Conservation (phyloP, 495 filamentous ascomycete species). For the Aspergillus kassunensis region DNA sequence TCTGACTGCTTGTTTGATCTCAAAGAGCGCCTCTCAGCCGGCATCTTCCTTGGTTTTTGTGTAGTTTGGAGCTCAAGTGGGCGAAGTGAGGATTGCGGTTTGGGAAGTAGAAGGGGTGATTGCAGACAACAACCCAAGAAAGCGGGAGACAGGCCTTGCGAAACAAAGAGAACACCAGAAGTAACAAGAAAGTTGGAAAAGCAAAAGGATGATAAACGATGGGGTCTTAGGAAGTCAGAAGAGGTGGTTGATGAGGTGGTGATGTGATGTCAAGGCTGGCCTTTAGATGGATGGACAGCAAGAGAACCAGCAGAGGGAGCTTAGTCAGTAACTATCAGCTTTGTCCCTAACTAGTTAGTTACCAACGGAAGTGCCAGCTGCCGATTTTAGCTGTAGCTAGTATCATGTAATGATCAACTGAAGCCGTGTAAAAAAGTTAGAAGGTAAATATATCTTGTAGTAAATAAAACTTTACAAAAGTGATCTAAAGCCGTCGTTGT, state of each 20-base stretch:
- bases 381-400: neutral
- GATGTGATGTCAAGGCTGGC: conserved; percentile 47
- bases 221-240: conserved; percentile 12
- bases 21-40: conserved; percentile 53
- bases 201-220: conserved; percentile 19
- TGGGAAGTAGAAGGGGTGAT: conserved; percentile 27
- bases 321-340: conserved; percentile 32
- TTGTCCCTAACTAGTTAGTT: conserved; percentile 14
- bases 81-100: conserved; percentile 26
- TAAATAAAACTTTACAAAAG: no score
- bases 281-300: conserved; percentile 32
- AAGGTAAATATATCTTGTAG: no score
- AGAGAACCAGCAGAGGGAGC: conserved; percentile 34
- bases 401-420: no score
- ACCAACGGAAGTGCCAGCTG: conserved; percentile 22
- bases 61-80: conserved; percentile 34
- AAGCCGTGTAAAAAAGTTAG: neutral
- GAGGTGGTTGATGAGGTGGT: conserved; percentile 39
- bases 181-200: conserved; percentile 17
- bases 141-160: conserved; percentile 14
- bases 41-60: conserved; percentile 41
- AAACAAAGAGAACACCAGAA: conserved; percentile 15
- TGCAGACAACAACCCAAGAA: conserved; percentile 12
- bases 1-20: conserved; percentile 55
- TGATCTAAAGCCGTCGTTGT: neutral